Evolutionary conservation across 225 moss, liverwort and hornwort genomes (phyloP).

Genomic region (Rhytidiadelphus loreus): DNA sequence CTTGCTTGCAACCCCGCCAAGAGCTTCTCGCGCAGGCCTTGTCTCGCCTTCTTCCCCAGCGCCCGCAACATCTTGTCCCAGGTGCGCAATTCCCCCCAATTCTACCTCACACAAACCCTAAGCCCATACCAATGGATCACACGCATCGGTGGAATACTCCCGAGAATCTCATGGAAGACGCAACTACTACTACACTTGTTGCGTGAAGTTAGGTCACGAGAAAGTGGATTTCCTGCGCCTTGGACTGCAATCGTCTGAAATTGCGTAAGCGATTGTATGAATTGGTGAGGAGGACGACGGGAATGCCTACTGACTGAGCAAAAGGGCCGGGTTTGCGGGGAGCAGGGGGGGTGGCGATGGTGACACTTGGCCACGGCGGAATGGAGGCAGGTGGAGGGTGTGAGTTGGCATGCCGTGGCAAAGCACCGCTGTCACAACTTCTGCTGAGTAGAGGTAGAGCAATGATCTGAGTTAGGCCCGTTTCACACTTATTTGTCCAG

Average conservation of each 20-base stretch:
- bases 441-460: neutral
- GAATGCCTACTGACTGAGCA: neutral
- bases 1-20: conserved; percentile 9
- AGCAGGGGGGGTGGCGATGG: neutral
- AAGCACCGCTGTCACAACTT: neutral
- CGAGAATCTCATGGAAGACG: neutral
- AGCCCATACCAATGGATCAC: neutral
- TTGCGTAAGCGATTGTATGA: neutral
- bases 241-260: neutral
- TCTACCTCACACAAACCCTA: neutral
- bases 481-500: too few relatives aligned
- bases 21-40: conserved; percentile 22
- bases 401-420: neutral
- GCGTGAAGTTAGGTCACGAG: neutral
- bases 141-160: neutral
- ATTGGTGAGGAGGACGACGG: neutral
- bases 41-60: conserved; percentile 36
- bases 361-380: neutral
- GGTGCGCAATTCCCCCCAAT: neutral
- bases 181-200: neutral
- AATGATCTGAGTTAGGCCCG: too few relatives aligned
- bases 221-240: neutral
- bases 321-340: neutral
- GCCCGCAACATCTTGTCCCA: conserved; percentile 30
- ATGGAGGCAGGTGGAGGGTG: neutral